Percentiles rank a stretch among this genome's conserved stretches.
These are phyloP conservation scores for Malbranchea cinnamomea DNA, from an alignment of 2,329 filamentous ascomycete genomes.

Conservation along the genomic window DNA sequence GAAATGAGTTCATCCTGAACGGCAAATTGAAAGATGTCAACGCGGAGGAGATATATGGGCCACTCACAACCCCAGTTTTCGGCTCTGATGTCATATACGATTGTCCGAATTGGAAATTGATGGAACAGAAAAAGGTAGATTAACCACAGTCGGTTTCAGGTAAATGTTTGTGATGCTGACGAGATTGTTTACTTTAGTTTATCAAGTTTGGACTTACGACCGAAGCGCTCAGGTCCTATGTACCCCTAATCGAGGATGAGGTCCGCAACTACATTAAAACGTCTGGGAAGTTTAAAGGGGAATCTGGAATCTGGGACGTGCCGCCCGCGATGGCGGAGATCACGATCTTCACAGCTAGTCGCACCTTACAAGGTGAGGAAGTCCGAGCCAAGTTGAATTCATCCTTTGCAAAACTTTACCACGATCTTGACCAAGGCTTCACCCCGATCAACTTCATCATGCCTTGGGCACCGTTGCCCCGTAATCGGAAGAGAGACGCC, in stretches of 20 bases:
- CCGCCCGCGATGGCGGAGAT: slow-evolving; percentile 56
- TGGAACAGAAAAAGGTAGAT: slow-evolving; percentile 84
- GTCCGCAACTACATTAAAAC: slow-evolving; percentile 45
- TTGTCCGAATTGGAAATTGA: slow-evolving; percentile 79
- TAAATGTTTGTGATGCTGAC: no score
- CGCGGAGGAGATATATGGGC: slow-evolving; percentile 78
- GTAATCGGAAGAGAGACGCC: slow-evolving; percentile 56
- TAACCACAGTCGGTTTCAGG: no score
- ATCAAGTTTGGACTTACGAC: slow-evolving; percentile 50
- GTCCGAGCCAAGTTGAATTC: slow-evolving; percentile 51
- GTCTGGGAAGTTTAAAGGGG: slow-evolving; percentile 42
- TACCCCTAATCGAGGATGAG: slow-evolving; percentile 62
- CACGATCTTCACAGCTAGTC: slow-evolving; percentile 56
- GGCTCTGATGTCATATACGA: slow-evolving; percentile 81
- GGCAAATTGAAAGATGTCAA: slow-evolving; percentile 81
- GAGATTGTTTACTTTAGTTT: slow-evolving; percentile 31
- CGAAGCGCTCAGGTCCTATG: slow-evolving; percentile 51
- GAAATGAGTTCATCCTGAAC: slow-evolving; percentile 88
- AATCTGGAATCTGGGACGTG: slow-evolving; percentile 48
- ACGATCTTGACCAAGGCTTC: slow-evolving; percentile 69
- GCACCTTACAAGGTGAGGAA: slow-evolving; percentile 22
- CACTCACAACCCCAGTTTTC: slow-evolving; percentile 57
- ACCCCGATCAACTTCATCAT: slow-evolving; percentile 70
- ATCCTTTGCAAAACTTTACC: slow-evolving; percentile 59
- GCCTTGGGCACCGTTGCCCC: slow-evolving; percentile 62